Conservation (phyloP, 208 protist genomes). For the Wallacemonas collosoma region DNA sequence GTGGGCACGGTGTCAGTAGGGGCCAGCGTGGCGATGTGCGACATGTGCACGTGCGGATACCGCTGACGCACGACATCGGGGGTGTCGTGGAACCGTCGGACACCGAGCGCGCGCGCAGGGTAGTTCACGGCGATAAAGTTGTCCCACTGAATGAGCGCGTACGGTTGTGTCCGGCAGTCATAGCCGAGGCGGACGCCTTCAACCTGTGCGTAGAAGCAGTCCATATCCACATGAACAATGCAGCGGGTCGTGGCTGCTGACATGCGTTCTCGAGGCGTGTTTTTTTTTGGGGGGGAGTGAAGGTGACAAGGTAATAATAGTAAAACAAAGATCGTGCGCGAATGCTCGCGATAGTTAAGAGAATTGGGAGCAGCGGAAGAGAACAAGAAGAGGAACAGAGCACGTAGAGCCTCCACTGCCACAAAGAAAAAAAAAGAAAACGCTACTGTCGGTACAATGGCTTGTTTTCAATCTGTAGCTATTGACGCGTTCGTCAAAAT, state of each 20-base stretch:
- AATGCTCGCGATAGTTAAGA: too few relatives aligned
- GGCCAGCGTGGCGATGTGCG: conserved; percentile 48
- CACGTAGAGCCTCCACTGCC: too few relatives aligned
- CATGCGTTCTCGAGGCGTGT: too few relatives aligned
- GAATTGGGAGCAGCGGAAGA: too few relatives aligned
- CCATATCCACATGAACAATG: conserved; percentile 92
- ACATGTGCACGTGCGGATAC: conserved; percentile 52
- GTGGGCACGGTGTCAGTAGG: conserved; percentile 45
- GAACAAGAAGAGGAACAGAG: too few relatives aligned
- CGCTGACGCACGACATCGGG: conserved; percentile 40
- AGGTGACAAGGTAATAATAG: too few relatives aligned
- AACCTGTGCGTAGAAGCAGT: conserved; percentile 94
- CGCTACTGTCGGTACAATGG: too few relatives aligned
- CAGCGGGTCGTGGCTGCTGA: conserved; percentile 27
- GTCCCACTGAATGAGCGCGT: conserved; percentile 76
- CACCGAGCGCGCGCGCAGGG: conserved; percentile 66
- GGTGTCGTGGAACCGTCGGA: conserved; percentile 63
- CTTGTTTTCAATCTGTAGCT: too few relatives aligned
- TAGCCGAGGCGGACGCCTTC: conserved; percentile 83
- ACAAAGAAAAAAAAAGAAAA: too few relatives aligned
- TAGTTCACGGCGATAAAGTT: conserved; percentile 90
- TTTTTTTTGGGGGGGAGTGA: too few relatives aligned
- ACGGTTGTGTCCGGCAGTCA: conserved; percentile 69
- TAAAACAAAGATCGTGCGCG: too few relatives aligned
- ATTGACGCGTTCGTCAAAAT: too few relatives aligned